Evolutionary conservation across 2,329 filamentous ascomycete species (phyloP).

Genomic region (Chrysoporthe puriensis): DNA sequence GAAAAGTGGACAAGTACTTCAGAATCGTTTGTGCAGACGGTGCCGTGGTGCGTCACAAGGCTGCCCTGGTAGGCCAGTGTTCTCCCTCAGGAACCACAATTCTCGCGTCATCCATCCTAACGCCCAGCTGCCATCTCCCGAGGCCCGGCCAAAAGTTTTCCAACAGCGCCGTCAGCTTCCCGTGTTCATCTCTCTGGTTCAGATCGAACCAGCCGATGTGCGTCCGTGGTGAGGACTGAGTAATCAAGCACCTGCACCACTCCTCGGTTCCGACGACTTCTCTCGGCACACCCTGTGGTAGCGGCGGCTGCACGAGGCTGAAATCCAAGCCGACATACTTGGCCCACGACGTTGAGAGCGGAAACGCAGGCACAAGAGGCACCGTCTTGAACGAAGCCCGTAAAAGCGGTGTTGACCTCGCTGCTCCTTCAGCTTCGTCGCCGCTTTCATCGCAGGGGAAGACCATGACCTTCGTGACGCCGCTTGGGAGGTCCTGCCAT

Average conservation of each 20-base stretch:
- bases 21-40: too few relatives aligned
- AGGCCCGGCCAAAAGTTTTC: conserved; percentile 40
- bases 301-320: conserved; percentile 52
- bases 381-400: conserved; percentile 49
- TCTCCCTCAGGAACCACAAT: conserved; percentile 34
- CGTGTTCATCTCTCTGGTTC: conserved; percentile 41
- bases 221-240: conserved; percentile 36
- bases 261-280: conserved; percentile 50
- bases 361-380: conserved; percentile 48
- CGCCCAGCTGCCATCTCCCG: conserved; percentile 37
- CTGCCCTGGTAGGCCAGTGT: conserved; percentile 18
- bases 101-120: conserved; percentile 35
- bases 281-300: conserved; percentile 45
- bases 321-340: conserved; percentile 47
- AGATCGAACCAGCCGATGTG: conserved; percentile 54
- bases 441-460: conserved; percentile 46
- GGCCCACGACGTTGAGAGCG: conserved; percentile 44
- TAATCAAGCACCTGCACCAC: conserved; percentile 48
- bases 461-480: conserved; percentile 46
- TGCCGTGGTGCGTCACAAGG: too few relatives aligned
- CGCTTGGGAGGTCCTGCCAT: conserved; percentile 44
- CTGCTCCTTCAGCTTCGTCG: conserved; percentile 38
- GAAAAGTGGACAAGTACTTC: too few relatives aligned
- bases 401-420: conserved; percentile 47
- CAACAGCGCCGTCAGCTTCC: conserved; percentile 25